A percentile compares a stretch with the other conserved stretches of the same genome.
These are phyloP conservation scores for Croton setiger DNA, from an alignment of 441 rosid genomes.

Conservation along the genomic window DNA sequence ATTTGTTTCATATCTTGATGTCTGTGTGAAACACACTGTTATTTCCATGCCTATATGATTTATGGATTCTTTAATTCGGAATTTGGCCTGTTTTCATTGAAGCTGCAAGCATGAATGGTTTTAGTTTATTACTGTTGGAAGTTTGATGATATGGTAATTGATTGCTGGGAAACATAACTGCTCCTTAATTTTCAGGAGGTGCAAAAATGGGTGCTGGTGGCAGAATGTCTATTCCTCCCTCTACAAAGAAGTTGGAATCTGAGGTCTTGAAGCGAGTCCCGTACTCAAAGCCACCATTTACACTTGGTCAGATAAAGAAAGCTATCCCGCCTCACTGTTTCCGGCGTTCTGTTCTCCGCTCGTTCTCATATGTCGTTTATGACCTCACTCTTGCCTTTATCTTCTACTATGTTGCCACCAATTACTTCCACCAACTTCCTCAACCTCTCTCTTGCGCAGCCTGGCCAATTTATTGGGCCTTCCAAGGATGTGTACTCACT, in stretches of 20 bases:
- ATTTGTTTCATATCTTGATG: background rate
- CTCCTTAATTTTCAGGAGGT: slow-evolving; percentile 25
- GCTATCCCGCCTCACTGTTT: slow-evolving; percentile 92
- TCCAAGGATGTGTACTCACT: slow-evolving; percentile 82
- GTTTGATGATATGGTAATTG: background rate
- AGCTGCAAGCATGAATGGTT: background rate
- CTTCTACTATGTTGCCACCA: slow-evolving; percentile 66
- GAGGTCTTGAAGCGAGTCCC: slow-evolving; percentile 56
- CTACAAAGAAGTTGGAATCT: slow-evolving; percentile 40
- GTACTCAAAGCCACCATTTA: slow-evolving; percentile 62
- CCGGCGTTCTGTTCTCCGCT: slow-evolving; percentile 69
- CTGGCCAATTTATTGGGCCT: slow-evolving; percentile 78
- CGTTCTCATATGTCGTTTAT: slow-evolving; percentile 63
- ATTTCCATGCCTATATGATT: background rate
- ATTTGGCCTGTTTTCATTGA: background rate
- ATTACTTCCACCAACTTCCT: slow-evolving; percentile 62
- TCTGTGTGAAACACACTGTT: background rate
- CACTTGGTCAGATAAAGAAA: slow-evolving; percentile 69
- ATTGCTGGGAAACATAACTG: background rate
- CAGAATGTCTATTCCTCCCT: slow-evolving; percentile 62
- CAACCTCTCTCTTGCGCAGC: slow-evolving; percentile 57
- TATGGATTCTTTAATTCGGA: background rate
- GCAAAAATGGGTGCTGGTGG: slow-evolving; percentile 94
- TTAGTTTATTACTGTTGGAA: background rate
- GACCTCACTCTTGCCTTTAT: slow-evolving; percentile 59